Base-by-base conservation (phyloP, 305 asterid genomes). In the Fraxinus latifolia region DNA sequence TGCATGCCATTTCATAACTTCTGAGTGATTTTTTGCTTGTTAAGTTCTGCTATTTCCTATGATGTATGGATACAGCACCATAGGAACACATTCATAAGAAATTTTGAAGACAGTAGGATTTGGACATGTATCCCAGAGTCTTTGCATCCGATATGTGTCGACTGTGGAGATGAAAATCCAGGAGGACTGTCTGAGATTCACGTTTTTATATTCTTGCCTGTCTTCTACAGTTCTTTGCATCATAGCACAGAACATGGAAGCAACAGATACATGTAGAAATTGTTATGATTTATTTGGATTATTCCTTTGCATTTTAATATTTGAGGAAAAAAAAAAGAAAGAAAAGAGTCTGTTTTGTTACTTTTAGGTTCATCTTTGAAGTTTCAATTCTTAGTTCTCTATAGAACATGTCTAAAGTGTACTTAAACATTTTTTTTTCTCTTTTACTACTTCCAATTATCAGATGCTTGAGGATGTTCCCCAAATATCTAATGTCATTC, bases 401-500 rank as follows among this genome's bases (percentile, higher is more conserved):
- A 47, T 47, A 47, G 58, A 47, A 14, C 58, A 47, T 47, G 17
- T 47, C 58, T 14, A 47, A 47, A 47, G 58, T 47, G 6, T 47
- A 47, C 58, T 47, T 12, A 6, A 12, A 3, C 17, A 12, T 12
- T 47, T 47, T 47, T 42, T 44, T 47, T 47, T 3, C 58, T 47
- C 6, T 47, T 47, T 42, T 65, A 8, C 33, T 82, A 72, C 77
- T 80, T 25, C 21, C 62, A 7, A 77, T 80, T 76, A 33, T 88
- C 93, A 94, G 99, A 91, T 89, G 95, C 97, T 94, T 39, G 99
- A 96, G 91, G 97, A 93, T 85, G 97, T 76, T 84, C 97, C 97
- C 70, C 99, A 89, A 92, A 87, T 94, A 81, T 86, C 91, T 55
- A 91, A 89, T 73, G 98, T 92, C 62, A 94, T 96, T 39, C 98